These are phyloP conservation scores for Helotiales sp. DNA, from an alignment of 2,329 filamentous ascomycete genomes.

Conservation along the genomic window DNA sequence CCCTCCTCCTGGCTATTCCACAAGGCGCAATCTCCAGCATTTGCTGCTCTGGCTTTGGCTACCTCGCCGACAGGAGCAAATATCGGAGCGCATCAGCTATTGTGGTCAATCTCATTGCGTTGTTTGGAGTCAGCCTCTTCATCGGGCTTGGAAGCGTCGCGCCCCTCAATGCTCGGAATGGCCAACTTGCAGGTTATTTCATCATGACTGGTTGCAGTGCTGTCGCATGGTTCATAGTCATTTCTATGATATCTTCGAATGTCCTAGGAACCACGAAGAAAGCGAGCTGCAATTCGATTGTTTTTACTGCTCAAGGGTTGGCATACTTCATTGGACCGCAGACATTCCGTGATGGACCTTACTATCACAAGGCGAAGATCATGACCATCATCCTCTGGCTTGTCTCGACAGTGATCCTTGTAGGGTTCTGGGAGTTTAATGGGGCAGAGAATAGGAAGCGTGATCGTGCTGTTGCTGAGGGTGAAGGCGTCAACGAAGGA, in stretches of 20 bases:
- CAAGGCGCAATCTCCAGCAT: neutral
- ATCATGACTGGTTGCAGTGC: neutral
- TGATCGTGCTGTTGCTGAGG: neutral
- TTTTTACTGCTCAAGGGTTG: neutral
- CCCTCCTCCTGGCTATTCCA: neutral
- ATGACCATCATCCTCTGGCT: neutral
- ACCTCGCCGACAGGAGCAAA: neutral
- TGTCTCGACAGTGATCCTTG: neutral
- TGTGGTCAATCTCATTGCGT: neutral
- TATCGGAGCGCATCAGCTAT: neutral
- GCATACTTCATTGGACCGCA: neutral
- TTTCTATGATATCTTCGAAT: neutral
- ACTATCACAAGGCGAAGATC: neutral
- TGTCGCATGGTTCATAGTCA: neutral
- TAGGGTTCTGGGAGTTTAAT: neutral
- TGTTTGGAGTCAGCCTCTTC: neutral
- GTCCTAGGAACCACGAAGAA: neutral
- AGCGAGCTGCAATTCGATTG: neutral
- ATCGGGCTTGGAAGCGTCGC: neutral
- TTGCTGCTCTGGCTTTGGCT: neutral
- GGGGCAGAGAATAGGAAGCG: neutral
- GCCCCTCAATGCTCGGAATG: neutral
- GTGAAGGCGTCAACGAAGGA: neutral
- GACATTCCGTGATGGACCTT: neutral
- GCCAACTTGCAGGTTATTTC: neutral